A percentile compares a stretch with the other conserved stretches of the same genome.
Conservation (phyloP, 208 protist species). For the Leishmania tropica region DNA sequence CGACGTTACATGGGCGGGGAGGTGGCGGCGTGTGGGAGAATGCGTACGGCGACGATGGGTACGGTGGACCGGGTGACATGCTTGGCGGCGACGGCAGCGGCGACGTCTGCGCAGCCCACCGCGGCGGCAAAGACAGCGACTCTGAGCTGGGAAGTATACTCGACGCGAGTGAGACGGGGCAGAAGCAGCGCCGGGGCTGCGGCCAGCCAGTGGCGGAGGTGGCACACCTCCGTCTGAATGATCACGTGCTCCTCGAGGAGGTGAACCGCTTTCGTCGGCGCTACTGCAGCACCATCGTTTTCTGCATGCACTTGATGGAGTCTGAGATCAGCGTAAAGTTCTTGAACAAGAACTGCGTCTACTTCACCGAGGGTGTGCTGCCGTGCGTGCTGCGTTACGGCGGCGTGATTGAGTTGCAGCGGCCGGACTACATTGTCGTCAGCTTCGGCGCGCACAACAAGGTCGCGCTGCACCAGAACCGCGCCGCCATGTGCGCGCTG, state of each 20-base stretch:
- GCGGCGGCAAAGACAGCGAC: background rate
- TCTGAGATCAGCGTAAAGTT: conserved; percentile 25
- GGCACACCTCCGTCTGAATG: conserved; percentile 34
- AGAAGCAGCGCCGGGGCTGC: background rate
- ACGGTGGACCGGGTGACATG: background rate
- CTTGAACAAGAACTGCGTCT: conserved; percentile 29
- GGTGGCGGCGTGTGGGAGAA: background rate
- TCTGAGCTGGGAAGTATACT: background rate
- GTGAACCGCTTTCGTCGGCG: conserved; percentile 52
- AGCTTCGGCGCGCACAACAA: conserved; percentile 46
- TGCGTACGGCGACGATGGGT: background rate
- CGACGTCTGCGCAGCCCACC: background rate
- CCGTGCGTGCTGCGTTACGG: conserved; percentile 47
- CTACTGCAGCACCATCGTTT: conserved; percentile 49
- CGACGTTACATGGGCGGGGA: background rate
- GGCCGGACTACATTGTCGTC: conserved; percentile 40
- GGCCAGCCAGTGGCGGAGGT: background rate
- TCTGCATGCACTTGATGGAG: conserved; percentile 42
- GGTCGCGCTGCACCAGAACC: conserved; percentile 53
- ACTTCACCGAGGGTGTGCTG: conserved; percentile 52
- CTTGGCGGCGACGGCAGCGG: conserved; percentile 5
- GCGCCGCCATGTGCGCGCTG: conserved; percentile 56
- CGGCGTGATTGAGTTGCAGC: conserved; percentile 62
- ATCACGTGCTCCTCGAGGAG: conserved; percentile 36
- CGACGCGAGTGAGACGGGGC: background rate